Conservation (phyloP, 2,329 filamentous ascomycete species). For the Trichophyton simii region DNA sequence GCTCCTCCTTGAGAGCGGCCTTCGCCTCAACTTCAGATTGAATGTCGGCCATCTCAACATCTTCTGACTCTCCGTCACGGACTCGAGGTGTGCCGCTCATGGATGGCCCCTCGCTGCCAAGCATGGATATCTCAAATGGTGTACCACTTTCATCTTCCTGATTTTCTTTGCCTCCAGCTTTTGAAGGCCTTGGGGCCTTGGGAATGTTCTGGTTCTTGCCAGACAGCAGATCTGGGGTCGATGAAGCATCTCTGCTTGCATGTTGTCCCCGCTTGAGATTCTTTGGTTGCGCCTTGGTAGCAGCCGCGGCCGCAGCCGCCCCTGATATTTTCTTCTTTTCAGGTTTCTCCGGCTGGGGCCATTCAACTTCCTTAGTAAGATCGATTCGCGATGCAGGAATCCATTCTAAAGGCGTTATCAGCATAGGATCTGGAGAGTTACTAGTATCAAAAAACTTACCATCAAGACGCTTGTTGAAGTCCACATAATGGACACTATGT, state of each 20-base stretch:
- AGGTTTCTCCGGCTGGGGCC: conserved; percentile 80
- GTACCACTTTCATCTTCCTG: conserved; percentile 32
- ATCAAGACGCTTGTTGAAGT: conserved; percentile 82
- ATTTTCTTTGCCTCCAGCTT: conserved; percentile 50
- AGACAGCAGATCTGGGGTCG: conserved; percentile 41
- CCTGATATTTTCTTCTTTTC: conserved; percentile 69
- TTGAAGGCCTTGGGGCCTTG: conserved; percentile 38
- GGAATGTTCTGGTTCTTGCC: conserved; percentile 38
- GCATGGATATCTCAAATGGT: conserved; percentile 21
- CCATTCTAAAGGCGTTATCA: conserved; percentile 54
- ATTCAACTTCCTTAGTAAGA: conserved; percentile 82
- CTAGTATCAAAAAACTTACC: conserved; percentile 24
- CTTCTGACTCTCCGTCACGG: conserved; percentile 21
- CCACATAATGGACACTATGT: conserved; percentile 74
- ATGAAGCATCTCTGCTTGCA: conserved; percentile 43
- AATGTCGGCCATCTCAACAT: conserved; percentile 35
- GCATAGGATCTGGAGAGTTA: conserved; percentile 20
- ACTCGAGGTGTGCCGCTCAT: conserved; percentile 28
- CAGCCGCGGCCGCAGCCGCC: conserved; percentile 39
- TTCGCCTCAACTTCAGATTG: conserved; percentile 19
- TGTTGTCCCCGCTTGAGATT: conserved; percentile 44
- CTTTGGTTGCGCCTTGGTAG: conserved; percentile 43
- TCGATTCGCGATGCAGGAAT: conserved; percentile 71
- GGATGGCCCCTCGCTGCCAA: conserved; percentile 27
- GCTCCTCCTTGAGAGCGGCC: conserved; percentile 23